phyloP scores from a whole-genome alignment of 225 moss, liverwort and hornwort species.

The Polytrichum commune region DNA sequence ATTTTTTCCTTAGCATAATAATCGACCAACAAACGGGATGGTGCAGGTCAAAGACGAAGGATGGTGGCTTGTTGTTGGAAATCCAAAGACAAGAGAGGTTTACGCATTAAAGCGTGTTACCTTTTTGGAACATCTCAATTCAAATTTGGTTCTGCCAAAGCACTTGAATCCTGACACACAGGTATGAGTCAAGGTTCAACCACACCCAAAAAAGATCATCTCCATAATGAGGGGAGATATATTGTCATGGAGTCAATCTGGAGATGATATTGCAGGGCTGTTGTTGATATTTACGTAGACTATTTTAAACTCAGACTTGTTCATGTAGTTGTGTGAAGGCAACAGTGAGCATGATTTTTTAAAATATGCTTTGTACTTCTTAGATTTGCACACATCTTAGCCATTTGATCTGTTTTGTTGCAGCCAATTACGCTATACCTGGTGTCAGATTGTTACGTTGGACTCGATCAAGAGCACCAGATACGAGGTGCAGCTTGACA shows the following conservation, averaged over 20 bases:
- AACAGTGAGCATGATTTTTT: too few relatives aligned
- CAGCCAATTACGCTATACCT: constrained; percentile 58
- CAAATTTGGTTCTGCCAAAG: constrained; percentile 63
- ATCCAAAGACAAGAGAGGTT: constrained; percentile 73
- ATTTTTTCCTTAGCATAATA: too few relatives aligned
- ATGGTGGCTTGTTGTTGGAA: constrained; percentile 96
- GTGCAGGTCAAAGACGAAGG: constrained; percentile 96
- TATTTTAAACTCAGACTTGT: too few relatives aligned
- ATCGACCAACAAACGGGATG: neutral
- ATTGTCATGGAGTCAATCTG: too few relatives aligned
- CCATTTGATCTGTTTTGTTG: constrained; percentile 7
- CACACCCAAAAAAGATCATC: too few relatives aligned
- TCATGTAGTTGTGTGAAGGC: too few relatives aligned
- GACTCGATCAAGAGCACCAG: constrained; percentile 54
- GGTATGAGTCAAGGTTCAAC: constrained; percentile 17
- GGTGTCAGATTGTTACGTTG: constrained; percentile 58
- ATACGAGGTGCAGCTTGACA: constrained; percentile 43
- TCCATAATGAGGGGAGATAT: too few relatives aligned
- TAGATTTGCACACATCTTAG: too few relatives aligned
- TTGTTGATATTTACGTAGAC: too few relatives aligned
- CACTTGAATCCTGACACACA: constrained; percentile 50
- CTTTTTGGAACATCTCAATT: constrained; percentile 70
- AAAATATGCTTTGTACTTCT: neutral
- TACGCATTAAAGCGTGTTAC: constrained; percentile 81
- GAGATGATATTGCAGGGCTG: too few relatives aligned